Evolutionary conservation across 768 basidiomycete species (phyloP), one percentile per base, ranked within the genome.

Genomic region (Stropharia rugosoannulata): DNA sequence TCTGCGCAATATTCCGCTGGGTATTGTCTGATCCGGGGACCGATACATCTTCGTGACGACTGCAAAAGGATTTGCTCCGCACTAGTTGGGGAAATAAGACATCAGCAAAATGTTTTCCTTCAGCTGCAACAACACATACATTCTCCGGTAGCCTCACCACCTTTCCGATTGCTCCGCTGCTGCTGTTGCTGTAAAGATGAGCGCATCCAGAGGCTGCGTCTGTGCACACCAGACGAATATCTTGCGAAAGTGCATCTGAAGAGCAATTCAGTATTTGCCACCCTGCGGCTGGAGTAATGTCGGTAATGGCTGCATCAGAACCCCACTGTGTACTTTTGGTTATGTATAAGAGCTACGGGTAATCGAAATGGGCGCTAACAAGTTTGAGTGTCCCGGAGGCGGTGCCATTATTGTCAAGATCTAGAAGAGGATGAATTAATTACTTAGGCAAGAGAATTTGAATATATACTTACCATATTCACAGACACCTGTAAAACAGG

Each of bases 101-200:
- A 16, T 1, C 15, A 41, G 13, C 7, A 18, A 3, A 19, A 1
- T 45, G 19, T 4, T 44, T 13, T 25, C 43, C 8, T 25, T 45
- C 19, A 12, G 18, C 19, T 3, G 12, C n/a, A n/a, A 22, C n/a
- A 18, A 25, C 13, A 71, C 76, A 42, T 54, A 83, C 83, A 49
- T 68, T 70, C 59, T 83, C 75, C 4, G 83, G 82, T 7, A 85
- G 62, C 16, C 81, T 73, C 27, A 83, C 80, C 18, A 85, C 66
- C 57, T 79, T 83, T 54, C 75, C 77, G n/a, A 70, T 76, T 0
- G 79, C 72, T 18, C 75, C 74, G 36, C 62, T 64, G 35, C 29
- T 36, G 29, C 56, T 62, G 32, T 50, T 48, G n/a, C 54, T 56
- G 54, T 70, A 75, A 10, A 82, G 65, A 54, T 78, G 78, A 25